Base-by-base conservation (phyloP, 106 monocot genomes). In the Vanilla planifolia region DNA sequence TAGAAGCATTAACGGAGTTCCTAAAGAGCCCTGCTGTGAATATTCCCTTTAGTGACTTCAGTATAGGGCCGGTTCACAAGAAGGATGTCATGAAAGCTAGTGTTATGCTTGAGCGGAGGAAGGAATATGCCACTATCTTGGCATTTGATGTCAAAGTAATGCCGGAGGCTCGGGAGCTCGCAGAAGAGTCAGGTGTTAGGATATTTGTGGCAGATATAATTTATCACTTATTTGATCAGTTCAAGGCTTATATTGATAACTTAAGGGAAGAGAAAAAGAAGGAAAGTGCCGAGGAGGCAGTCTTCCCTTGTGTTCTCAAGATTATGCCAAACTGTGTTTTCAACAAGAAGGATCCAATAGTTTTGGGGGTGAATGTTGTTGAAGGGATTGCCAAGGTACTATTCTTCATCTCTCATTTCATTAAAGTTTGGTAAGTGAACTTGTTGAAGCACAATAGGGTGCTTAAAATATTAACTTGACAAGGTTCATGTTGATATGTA, bases 51-150 rank as follows among this genome's bases (percentile, higher is more conserved):
- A 72, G 80, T 50, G 96, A 88, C 39, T 92, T 91, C 41, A 87
- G 53, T 61, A 98, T 98, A 37, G 96, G 96, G 58, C 96, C 96
- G 10, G 91, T 98, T 2, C 87, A 91, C 77, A 98, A 92, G 71
- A 98, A 91, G 47, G 96, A 98, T 64, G 96, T 98, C 11, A 88
- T 98, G 86, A 98, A 98, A 63, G 96, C 96, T 23, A 91, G 91
- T 73, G 91, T 88, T 24, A 70, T 70, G 70, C 50, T 52, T 53
- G 61, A 70, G 11, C 91, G 81, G 63, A 98, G 80, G 46, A 98
- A 92, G 46, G 96, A 98, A 63, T 98, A 74, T 77, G 87, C 91
- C 30, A 75, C 84, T 6, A 98, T 98, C 51, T 72, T 98, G 74
- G 96, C 91, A 15, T 98, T 98, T 75, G 91, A 98, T 77, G 96